Conservation (phyloP, 306 rosid species). For the Pterocarpus santalinus region DNA sequence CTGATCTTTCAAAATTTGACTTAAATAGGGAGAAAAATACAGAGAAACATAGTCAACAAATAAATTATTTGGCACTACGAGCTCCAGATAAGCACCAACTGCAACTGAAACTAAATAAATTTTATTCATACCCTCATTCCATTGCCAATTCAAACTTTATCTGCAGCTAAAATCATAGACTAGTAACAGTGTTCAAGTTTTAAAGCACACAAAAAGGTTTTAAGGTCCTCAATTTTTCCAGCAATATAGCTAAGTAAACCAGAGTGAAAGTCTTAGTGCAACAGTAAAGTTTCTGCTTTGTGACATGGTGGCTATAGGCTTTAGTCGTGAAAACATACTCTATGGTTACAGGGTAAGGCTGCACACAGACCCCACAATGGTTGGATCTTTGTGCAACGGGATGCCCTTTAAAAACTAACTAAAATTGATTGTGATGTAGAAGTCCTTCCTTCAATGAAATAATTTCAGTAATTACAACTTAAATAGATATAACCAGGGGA, state of each 20-base stretch:
- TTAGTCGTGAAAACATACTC: not conserved
- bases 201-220: constrained; percentile 10
- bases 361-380: too few species aligned
- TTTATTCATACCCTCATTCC: not conserved
- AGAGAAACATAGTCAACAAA: not conserved
- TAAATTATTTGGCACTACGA: not conserved
- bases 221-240: not conserved
- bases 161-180: not conserved
- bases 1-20: constrained; percentile 15
- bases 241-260: not conserved
- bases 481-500: not conserved
- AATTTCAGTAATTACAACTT: not conserved
- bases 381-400: too few species aligned
- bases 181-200: constrained; percentile 11
- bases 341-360: too few species aligned
- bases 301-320: not conserved
- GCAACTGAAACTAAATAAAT: constrained; percentile 13
- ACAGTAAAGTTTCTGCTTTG: not conserved
- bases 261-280: not conserved
- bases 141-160: constrained; percentile 22
- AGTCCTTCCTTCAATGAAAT: not conserved
- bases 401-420: too few species aligned
- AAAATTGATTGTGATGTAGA: too few species aligned
- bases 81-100: constrained; percentile 4
- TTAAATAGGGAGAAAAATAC: not conserved